Conservation (phyloP, 345 rosid species). For the Lepidium africanum region DNA sequence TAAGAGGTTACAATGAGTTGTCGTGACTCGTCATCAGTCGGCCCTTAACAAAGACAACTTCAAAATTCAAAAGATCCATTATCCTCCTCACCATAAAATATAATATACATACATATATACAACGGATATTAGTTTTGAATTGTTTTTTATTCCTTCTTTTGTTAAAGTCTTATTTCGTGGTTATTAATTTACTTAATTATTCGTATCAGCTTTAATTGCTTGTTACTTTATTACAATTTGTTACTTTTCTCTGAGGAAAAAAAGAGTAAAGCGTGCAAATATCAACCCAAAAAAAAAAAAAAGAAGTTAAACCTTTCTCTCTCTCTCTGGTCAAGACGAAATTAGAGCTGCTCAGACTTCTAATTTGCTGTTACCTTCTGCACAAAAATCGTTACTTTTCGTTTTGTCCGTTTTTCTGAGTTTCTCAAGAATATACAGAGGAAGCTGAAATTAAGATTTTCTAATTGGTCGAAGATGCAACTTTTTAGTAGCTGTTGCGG, state of each 20-base stretch:
- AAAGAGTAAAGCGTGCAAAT: constrained; percentile 1
- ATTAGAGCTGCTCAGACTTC: constrained; percentile 3
- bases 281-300: not conserved
- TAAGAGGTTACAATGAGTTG: constrained; percentile 18
- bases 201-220: constrained; percentile 1
- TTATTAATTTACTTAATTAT: not conserved
- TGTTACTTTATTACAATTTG: not conserved
- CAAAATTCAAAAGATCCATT: not conserved
- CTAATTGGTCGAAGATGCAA: constrained; percentile 40
- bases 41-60: constrained; percentile 9
- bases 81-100: not conserved
- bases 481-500: constrained; percentile 65
- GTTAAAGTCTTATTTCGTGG: not conserved
- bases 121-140: not conserved
- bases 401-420: not conserved
- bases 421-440: not conserved
- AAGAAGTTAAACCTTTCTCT: not conserved
- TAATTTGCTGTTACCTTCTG: constrained; percentile 15
- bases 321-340: constrained; percentile 5
- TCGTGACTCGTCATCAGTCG: constrained; percentile 26
- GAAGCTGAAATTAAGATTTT: not conserved
- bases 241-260: not conserved
- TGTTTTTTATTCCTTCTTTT: not conserved
- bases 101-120: not conserved
- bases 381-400: constrained; percentile 10